Evolutionary conservation across 345 rosid species (phyloP).

Genomic region (Rhodamnia argentea): DNA sequence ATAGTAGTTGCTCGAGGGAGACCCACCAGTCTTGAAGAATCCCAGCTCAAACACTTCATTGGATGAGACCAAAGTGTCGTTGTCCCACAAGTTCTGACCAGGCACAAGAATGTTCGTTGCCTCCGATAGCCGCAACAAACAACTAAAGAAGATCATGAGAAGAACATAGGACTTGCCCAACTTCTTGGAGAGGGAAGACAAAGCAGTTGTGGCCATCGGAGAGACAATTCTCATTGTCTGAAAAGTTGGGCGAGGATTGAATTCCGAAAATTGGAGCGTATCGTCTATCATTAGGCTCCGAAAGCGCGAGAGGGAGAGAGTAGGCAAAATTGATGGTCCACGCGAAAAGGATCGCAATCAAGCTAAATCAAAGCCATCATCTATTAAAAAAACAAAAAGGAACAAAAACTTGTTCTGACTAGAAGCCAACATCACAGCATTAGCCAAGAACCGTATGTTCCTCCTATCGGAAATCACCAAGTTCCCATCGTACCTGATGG

Average conservation of each 20-base stretch:
- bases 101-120: neutral
- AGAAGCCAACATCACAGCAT: neutral
- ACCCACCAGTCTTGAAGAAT: neutral
- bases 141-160: neutral
- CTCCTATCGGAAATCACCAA: neutral
- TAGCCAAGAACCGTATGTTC: neutral
- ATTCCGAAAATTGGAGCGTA: neutral
- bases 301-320: neutral
- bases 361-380: neutral
- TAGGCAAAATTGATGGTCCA: neutral
- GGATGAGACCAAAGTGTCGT: neutral
- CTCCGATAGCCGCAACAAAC: neutral
- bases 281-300: neutral
- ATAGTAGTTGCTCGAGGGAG: neutral
- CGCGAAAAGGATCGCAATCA: neutral
- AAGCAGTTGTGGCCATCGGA: neutral
- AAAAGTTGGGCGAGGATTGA: neutral
- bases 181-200: neutral
- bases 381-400: too few relatives aligned
- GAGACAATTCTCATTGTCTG: neutral
- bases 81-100: neutral
- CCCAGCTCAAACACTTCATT: neutral
- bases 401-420: too few relatives aligned
- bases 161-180: neutral
- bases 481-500: neutral